Base-by-base conservation (phyloP, 441 rosid species). In the Gossypium davidsonii region DNA sequence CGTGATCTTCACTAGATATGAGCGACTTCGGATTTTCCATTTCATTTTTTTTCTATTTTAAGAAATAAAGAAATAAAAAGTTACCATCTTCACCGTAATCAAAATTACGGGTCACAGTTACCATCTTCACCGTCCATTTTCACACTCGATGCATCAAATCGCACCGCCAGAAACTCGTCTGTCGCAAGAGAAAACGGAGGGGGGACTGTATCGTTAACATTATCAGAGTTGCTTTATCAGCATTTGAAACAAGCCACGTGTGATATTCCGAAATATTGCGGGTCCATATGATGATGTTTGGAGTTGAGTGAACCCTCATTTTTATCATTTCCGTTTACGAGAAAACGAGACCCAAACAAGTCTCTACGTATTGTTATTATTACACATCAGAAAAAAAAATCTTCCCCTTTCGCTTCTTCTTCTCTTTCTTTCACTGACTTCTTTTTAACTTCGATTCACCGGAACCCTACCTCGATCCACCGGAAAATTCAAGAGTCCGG, bases 381-480 rank as follows among this genome's bases (percentile, higher is more conserved):
- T 18, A 68, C 74, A 21, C 42, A 71, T 11, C 52, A 62, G 73
- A 70, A 57, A 55, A 48, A 37, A 7, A 7, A 7, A 7, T 37
- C 44, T 23, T 62, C 28, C n/a, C 18, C 25, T 48, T 20, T 25
- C 69, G 51, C 46, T 17, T 37, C 28, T 18, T 2, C 49, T 15
- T 37, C 10, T 44, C 69, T 62, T 57, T 31, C 48, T 73, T 11
- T 51, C 63, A 11, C 68, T 20, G 9, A 14, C 68, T 61, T 51
- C 7, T 25, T 61, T 31, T 31, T n/a, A 14, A 61, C 28, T 81
- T 74, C 76, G 70, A 68, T 67, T 79, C 26, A 78, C 86, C 88
- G 85, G 83, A 87, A 83, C 89, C 90, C 91, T 88, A 86, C 73
- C 76, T 77, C 81, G 79, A 83, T 80, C 85, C 81, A 69, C 82